A percentile compares a stretch with the other conserved stretches of the same genome.
These are phyloP conservation scores for Kuraishia cidri DNA, from an alignment of 805 yeast genomes.

Conservation along the genomic window DNA sequence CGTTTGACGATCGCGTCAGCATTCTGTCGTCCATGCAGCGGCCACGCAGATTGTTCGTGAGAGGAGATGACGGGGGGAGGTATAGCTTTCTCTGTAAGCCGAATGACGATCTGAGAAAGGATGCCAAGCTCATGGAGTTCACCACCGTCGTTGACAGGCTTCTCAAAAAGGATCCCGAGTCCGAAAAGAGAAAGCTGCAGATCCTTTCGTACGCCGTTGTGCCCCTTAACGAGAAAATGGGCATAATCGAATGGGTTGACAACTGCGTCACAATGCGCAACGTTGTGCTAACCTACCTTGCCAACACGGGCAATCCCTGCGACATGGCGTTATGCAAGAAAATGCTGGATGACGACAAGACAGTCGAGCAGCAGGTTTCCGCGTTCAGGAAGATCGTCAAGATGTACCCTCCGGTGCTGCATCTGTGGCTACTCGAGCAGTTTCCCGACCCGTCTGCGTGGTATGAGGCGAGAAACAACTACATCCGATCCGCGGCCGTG, in stretches of 20 bases:
- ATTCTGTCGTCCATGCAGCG: constrained; percentile 77
- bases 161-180: constrained; percentile 55
- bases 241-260: constrained; percentile 86
- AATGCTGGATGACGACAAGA: constrained; percentile 13
- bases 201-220: constrained; percentile 83
- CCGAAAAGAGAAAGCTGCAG: constrained; percentile 60
- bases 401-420: constrained; percentile 59
- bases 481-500: constrained; percentile 77
- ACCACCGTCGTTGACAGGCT: constrained; percentile 79
- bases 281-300: constrained; percentile 28
- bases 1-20: constrained; percentile 58
- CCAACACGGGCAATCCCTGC: constrained; percentile 14
- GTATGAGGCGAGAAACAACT: constrained; percentile 72
- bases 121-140: constrained; percentile 88
- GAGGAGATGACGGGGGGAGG: constrained; percentile 70
- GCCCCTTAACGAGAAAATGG: constrained; percentile 79
- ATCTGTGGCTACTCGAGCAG: constrained; percentile 80
- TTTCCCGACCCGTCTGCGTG: constrained; percentile 87
- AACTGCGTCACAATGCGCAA: constrained; percentile 66
- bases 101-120: constrained; percentile 89
- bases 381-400: constrained; percentile 22
- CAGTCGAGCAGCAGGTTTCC: constrained; percentile 20
- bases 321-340: constrained; percentile 14
- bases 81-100: constrained; percentile 78
- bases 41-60: constrained; percentile 69